Evolutionary conservation across 345 rosid species (phyloP).

Genomic region (Euphorbia lathyris): DNA sequence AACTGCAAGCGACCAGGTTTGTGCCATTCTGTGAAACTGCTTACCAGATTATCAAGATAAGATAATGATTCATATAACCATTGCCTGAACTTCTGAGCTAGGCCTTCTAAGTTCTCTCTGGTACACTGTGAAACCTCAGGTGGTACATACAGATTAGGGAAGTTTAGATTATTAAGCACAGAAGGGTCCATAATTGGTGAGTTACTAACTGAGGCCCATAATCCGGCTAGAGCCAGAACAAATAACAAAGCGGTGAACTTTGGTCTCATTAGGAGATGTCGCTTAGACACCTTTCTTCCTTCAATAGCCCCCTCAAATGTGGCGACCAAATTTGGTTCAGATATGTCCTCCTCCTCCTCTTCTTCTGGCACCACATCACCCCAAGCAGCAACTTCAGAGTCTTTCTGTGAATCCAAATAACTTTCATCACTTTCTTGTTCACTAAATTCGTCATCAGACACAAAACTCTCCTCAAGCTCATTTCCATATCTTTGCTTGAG

Average conservation of each 20-base stretch:
- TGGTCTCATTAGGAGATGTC: constrained; percentile 30
- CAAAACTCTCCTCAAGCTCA: constrained; percentile 50
- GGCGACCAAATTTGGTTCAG: constrained; percentile 18
- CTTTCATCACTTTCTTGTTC: constrained; percentile 43
- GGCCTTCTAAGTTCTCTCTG: constrained; percentile 26
- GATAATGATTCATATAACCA: constrained; percentile 34
- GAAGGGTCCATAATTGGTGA: constrained; percentile 28
- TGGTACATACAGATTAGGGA: constrained; percentile 35
- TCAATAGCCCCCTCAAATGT: constrained; percentile 18
- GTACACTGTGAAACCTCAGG: constrained; percentile 36
- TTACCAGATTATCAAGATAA: constrained; percentile 32
- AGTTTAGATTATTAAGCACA: constrained; percentile 30
- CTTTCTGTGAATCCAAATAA: constrained; percentile 27
- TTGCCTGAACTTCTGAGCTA: constrained; percentile 35
- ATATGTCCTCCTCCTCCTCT: constrained; percentile 22
- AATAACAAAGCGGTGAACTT: constrained; percentile 46
- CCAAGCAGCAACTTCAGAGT: constrained; percentile 34
- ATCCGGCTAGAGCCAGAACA: constrained; percentile 28
- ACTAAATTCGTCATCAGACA: constrained; percentile 45
- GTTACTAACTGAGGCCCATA: constrained; percentile 33
- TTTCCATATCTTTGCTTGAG: constrained; percentile 36
- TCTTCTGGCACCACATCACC: constrained; percentile 22
- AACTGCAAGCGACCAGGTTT: constrained; percentile 35
- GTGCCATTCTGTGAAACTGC: constrained; percentile 26
- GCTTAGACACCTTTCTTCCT: constrained; percentile 30